These are phyloP conservation scores for Magnolia sinica DNA, from an alignment of 164 flowering plant genomes.

Conservation along the genomic window DNA sequence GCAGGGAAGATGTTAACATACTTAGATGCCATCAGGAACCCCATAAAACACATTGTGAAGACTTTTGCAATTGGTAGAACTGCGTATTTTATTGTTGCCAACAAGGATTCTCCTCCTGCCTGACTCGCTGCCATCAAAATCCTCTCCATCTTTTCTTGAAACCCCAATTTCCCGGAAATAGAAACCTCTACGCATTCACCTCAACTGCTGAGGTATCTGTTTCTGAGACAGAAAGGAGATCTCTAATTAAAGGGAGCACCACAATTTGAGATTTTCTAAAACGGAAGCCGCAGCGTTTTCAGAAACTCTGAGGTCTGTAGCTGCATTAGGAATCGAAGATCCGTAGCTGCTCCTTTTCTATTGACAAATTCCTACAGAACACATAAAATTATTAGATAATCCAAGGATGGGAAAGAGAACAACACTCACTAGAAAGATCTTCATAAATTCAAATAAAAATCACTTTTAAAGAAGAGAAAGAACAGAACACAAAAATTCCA, in stretches of 20 bases:
- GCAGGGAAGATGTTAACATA: constrained; percentile 86
- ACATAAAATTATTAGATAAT: not conserved
- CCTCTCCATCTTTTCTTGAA: constrained; percentile 11
- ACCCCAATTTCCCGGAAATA: not conserved
- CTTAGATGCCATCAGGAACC: constrained; percentile 92
- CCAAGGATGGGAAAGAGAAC: not conserved
- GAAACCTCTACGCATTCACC: not conserved
- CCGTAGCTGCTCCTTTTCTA: not conserved
- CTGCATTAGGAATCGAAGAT: not conserved
- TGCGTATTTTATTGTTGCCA: constrained; percentile 66
- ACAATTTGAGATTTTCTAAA: not conserved
- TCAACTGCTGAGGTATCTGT: not conserved
- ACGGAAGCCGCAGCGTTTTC: not conserved
- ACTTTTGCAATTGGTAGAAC: constrained; percentile 92
- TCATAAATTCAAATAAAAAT: not conserved
- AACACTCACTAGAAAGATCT: not conserved
- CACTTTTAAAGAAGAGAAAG: not conserved
- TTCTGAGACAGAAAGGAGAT: not conserved
- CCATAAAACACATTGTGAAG: constrained; percentile 84
- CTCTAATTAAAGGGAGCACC: not conserved
- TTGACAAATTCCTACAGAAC: not conserved
- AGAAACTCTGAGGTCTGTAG: not conserved
- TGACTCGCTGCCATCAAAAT: constrained; percentile 11
- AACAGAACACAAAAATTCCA: not conserved
- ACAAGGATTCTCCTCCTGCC: constrained; percentile 50